phyloP scores from a whole-genome alignment of 257 asterid genomes.

The Osmanthus fragrans region DNA sequence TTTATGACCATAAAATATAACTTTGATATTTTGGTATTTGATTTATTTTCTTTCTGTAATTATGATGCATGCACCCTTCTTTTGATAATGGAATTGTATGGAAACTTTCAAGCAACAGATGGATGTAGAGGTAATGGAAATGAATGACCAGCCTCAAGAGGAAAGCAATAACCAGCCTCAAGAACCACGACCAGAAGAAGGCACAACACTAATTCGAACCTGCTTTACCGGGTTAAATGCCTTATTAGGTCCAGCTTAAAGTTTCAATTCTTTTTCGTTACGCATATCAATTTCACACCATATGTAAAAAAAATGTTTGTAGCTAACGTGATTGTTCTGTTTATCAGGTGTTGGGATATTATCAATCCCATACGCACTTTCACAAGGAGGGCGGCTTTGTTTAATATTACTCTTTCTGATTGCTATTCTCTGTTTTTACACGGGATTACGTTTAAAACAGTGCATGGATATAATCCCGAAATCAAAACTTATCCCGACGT shows the following conservation, averaged over 20 bases:
- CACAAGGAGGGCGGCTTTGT: constrained; percentile 43
- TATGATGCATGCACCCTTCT: no score
- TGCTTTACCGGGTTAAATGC: constrained; percentile 38
- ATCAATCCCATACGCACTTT: constrained; percentile 42
- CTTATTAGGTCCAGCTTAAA: constrained; percentile 23
- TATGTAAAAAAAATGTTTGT: background rate
- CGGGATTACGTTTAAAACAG: constrained; percentile 28
- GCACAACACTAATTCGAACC: constrained; percentile 35
- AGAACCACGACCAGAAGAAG: constrained; percentile 4
- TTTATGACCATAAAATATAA: no score
- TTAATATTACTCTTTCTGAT: constrained; percentile 19
- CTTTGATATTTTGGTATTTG: no score
- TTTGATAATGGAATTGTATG: no score
- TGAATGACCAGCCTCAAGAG: constrained; percentile 15
- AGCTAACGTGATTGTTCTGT: background rate
- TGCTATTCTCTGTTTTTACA: constrained; percentile 31
- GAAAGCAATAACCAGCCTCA: background rate
- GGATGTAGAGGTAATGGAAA: constrained; percentile 21
- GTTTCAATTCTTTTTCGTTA: background rate
- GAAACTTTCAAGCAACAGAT: background rate
- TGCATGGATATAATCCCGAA: constrained; percentile 25
- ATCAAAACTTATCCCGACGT: constrained; percentile 41
- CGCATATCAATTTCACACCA: background rate
- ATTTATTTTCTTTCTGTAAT: no score
- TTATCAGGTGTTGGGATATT: constrained; percentile 38